Conservation (phyloP, 1,284 basidiomycete species). For the Cerioporus squamosus region DNA sequence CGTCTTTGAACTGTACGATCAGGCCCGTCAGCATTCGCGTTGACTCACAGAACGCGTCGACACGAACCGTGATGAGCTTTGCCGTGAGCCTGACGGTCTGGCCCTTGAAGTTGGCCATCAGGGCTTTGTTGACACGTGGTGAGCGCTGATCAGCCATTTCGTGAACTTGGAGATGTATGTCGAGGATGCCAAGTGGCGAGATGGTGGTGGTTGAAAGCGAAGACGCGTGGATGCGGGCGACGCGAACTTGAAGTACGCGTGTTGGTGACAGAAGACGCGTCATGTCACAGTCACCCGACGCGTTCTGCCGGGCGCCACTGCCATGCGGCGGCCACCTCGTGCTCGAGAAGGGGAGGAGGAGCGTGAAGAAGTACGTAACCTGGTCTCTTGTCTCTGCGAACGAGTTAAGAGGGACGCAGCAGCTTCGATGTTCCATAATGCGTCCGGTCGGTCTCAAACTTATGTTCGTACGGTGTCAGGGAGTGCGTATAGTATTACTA, state of each 20-base stretch:
- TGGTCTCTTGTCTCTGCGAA: too few relatives aligned
- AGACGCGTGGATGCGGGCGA: not conserved
- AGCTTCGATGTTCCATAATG: too few relatives aligned
- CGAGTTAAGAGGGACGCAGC: too few relatives aligned
- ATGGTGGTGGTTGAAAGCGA: not conserved
- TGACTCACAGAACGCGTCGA: not conserved
- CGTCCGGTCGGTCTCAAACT: too few relatives aligned
- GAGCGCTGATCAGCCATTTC: conserved; percentile 49
- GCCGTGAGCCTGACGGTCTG: conserved; percentile 74
- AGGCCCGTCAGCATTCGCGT: not conserved
- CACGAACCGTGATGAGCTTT: conserved; percentile 66
- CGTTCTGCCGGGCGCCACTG: not conserved
- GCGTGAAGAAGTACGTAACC: too few relatives aligned
- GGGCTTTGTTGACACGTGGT: conserved; percentile 70
- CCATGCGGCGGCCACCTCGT: too few relatives aligned
- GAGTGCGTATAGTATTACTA: too few relatives aligned
- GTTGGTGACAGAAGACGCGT: not conserved
- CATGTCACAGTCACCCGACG: not conserved
- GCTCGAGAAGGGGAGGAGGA: too few relatives aligned
- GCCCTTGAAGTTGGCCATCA: conserved; percentile 56
- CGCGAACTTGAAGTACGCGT: too few relatives aligned
- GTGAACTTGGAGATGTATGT: not conserved
- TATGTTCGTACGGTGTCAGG: too few relatives aligned
- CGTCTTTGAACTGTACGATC: conserved; percentile 54
- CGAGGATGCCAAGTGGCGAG: not conserved